A percentile compares a stretch with the other conserved stretches of the same genome.
Evolutionary conservation across 2,329 filamentous ascomycete genomes (phyloP).

Genomic region (Clonostachys byssicola): DNA sequence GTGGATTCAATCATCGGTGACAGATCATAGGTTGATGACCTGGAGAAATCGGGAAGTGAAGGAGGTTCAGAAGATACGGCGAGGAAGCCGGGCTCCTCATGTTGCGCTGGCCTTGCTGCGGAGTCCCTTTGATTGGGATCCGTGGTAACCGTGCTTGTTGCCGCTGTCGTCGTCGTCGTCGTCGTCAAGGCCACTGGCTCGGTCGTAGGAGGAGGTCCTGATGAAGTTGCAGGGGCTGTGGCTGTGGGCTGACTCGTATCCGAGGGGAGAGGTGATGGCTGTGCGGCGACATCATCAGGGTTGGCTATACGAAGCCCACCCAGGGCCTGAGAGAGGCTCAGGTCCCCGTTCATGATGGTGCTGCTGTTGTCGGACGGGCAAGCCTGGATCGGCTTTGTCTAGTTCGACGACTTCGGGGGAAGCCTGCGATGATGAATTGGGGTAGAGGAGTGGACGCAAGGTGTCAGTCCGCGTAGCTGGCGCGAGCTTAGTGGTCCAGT

Average conservation of each 20-base stretch:
- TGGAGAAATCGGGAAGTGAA: constrained; percentile 11
- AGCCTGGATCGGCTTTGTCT: too few relatives aligned
- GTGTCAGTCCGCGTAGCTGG: too few relatives aligned
- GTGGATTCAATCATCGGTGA: constrained; percentile 18
- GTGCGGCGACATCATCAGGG: constrained; percentile 66
- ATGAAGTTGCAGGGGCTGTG: constrained; percentile 3
- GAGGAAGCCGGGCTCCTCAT: neutral
- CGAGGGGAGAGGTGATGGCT: constrained; percentile 16
- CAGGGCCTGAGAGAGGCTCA: constrained; percentile 87
- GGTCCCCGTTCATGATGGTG: constrained; percentile 77
- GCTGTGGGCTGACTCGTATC: constrained; percentile 8
- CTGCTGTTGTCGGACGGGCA: neutral
- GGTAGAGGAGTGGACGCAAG: too few relatives aligned
- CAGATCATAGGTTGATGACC: constrained; percentile 48
- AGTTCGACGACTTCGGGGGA: too few relatives aligned
- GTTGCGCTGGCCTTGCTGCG: too few relatives aligned
- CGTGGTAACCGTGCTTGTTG: too few relatives aligned
- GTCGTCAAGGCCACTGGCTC: constrained; percentile 5
- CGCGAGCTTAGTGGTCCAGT: too few relatives aligned
- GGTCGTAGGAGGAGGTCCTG: constrained; percentile 4
- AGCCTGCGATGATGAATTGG: too few relatives aligned
- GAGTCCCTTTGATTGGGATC: too few relatives aligned
- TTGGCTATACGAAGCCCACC: constrained; percentile 96
- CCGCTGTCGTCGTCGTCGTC: too few relatives aligned
- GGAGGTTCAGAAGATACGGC: constrained; percentile 1